These are phyloP conservation scores for Papilionanthe hybrid DNA, from an alignment of 116 monocot species.

Conservation along the genomic window DNA sequence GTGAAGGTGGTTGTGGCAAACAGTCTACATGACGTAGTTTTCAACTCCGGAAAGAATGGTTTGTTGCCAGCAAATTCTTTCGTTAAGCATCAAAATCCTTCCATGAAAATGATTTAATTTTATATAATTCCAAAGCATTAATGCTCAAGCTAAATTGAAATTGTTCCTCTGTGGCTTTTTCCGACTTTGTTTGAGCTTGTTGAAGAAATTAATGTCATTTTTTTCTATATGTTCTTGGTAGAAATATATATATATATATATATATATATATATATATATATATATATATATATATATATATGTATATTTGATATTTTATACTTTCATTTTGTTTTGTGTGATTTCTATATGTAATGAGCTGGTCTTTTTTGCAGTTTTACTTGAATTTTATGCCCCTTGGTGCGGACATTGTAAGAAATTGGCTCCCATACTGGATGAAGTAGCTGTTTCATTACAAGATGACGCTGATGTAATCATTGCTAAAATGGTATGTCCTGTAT, in stretches of 20 bases:
- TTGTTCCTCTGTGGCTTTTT: background rate
- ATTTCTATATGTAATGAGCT: background rate
- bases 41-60: slow-evolving; percentile 88
- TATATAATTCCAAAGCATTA: background rate
- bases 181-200: background rate
- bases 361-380: slow-evolving; percentile 46
- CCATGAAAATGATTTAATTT: background rate
- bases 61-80: background rate
- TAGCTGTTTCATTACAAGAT: slow-evolving; percentile 67
- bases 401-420: slow-evolving; percentile 86
- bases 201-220: background rate
- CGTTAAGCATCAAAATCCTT: background rate
- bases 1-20: slow-evolving; percentile 91
- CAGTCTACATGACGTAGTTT: slow-evolving; percentile 57
- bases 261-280: background rate
- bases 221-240: background rate
- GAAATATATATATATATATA: background rate
- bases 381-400: slow-evolving; percentile 99
- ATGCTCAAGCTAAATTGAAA: background rate
- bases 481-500: slow-evolving; percentile 63
- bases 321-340: background rate
- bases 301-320: background rate
- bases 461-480: slow-evolving; percentile 76
- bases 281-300: background rate
- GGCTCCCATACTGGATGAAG: slow-evolving; percentile 83